Conservation (phyloP, 768 basidiomycete genomes). For the Podaxis pistillaris region DNA sequence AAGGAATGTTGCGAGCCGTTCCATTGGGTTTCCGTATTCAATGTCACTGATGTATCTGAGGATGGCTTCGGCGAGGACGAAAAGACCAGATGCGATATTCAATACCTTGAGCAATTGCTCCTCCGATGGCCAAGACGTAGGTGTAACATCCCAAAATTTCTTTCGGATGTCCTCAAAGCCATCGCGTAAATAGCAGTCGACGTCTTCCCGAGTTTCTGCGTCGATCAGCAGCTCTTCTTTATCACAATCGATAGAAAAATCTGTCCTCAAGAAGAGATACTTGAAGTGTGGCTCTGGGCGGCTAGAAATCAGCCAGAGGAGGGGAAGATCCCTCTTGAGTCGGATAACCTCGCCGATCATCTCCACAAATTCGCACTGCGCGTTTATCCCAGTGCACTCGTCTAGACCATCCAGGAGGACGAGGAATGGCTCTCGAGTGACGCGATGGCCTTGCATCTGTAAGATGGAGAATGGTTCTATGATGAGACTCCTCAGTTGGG, state of each 20-base stretch:
- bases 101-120: not conserved
- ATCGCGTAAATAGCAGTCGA: not conserved
- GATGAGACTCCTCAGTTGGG: no score
- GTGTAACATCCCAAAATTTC: not conserved
- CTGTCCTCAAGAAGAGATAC: not conserved
- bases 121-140: not conserved
- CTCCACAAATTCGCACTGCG: constrained; percentile 1
- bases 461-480: no score
- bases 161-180: not conserved
- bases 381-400: not conserved
- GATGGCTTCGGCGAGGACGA: constrained; percentile 1
- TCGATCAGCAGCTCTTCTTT: not conserved
- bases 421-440: no score
- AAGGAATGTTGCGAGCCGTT: not conserved
- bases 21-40: not conserved
- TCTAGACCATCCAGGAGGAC: not conserved
- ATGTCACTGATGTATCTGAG: constrained; percentile 10
- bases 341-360: not conserved
- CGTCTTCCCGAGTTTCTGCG: not conserved
- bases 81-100: not conserved
- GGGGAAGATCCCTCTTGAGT: not conserved
- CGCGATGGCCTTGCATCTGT: no score
- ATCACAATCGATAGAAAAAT: no score
- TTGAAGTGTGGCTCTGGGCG: not conserved
- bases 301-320: not conserved